These are phyloP conservation scores for Astragalus membranaceus DNA, from an alignment of 306 rosid species.

Conservation along the genomic window DNA sequence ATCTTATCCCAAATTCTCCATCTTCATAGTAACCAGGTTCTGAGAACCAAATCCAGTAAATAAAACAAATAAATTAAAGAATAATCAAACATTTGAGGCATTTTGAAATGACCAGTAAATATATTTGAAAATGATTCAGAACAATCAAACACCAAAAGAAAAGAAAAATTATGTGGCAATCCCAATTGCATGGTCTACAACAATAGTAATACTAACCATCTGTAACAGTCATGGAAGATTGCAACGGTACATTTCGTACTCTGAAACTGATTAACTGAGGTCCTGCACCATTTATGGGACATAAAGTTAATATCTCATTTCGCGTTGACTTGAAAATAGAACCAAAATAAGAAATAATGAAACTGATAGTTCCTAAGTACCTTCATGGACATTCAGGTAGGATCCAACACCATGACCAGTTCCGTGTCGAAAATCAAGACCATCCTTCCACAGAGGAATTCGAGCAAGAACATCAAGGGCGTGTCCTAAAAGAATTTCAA, in stretches of 20 bases:
- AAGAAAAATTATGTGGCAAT: not conserved
- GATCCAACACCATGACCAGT: conserved; percentile 99
- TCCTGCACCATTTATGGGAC: conserved; percentile 45
- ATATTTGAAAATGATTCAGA: not conserved
- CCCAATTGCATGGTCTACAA: not conserved
- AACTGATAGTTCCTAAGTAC: conserved; percentile 27
- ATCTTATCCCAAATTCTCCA: conserved; percentile 83
- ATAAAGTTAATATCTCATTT: not conserved
- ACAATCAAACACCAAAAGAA: not conserved
- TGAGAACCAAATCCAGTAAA: conserved; percentile 27
- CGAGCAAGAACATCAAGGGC: conserved; percentile 92
- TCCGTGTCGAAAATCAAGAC: conserved; percentile 98
- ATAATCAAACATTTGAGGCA: not conserved
- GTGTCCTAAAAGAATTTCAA: conserved; percentile 46
- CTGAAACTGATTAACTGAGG: conserved; percentile 97
- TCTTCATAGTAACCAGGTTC: conserved; percentile 99
- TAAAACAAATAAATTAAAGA: not conserved
- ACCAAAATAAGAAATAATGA: conserved; percentile 11
- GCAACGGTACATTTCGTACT: conserved; percentile 83
- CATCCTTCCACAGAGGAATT: conserved; percentile 85
- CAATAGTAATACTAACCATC: conserved; percentile 63
- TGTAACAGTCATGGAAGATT: conserved; percentile 90
- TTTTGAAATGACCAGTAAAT: conserved; percentile 9
- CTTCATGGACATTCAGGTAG: conserved; percentile 96
- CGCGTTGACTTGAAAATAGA: not conserved